phyloP scores from a whole-genome alignment of 345 rosid species.

The Angophora floribunda region DNA sequence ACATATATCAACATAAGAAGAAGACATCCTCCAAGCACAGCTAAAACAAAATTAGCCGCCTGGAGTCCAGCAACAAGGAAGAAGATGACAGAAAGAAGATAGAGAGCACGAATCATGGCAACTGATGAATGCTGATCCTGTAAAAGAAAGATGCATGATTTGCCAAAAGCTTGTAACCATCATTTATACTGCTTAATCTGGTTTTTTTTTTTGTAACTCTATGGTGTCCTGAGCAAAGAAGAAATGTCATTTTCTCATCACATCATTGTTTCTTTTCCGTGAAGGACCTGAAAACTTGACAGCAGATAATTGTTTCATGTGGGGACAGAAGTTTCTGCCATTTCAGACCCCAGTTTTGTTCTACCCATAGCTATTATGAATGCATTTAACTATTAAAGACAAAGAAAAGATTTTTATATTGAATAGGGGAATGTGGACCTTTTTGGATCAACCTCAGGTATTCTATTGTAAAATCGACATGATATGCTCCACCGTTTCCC shows the following conservation, averaged over 20 bases:
- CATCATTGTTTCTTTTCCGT: not conserved
- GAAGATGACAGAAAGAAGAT: conserved; percentile 3
- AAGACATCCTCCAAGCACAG: not conserved
- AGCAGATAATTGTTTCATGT: not conserved
- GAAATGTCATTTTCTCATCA: not conserved
- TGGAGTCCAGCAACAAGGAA: conserved; percentile 2
- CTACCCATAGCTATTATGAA: not conserved
- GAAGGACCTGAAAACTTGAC: not conserved
- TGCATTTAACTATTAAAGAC: not conserved
- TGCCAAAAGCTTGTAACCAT: not conserved
- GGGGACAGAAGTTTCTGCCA: not conserved
- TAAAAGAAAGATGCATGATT: not conserved
- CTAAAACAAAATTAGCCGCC: not conserved
- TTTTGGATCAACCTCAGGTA: not conserved
- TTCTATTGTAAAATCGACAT: not conserved
- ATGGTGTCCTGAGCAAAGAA: not conserved
- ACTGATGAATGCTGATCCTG: not conserved
- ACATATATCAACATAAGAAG: not conserved
- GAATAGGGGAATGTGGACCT: not conserved
- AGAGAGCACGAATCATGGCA: conserved; percentile 1
- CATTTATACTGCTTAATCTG: not conserved
- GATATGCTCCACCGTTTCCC: not conserved
- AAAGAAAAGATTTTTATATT: not conserved
- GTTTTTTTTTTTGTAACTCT: not conserved
- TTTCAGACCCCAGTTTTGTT: not conserved